Evolutionary conservation across 2,329 filamentous ascomycete species (phyloP).

Genomic region (Phaeophleospora eucalypticola): DNA sequence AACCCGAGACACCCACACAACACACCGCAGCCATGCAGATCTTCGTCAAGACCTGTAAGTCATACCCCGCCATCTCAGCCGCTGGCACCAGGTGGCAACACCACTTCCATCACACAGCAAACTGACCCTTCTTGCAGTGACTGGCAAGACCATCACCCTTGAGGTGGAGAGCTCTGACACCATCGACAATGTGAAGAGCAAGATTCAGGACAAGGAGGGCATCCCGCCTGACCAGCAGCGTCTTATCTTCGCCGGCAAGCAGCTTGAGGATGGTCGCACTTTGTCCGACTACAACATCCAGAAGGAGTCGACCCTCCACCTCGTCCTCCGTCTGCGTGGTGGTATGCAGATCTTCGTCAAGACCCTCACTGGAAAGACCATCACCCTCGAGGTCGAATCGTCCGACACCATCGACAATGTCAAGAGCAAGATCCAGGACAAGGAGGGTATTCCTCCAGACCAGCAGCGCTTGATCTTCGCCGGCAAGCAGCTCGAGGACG

Average conservation of each 20-base stretch:
- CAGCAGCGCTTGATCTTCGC: conserved; percentile 99
- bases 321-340: conserved; percentile 60
- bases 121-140: conserved; percentile 48
- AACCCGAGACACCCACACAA: conserved; percentile 17
- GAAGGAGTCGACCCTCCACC: conserved; percentile 62
- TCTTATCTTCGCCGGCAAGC: conserved; percentile 92
- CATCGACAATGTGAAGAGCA: conserved; percentile 93
- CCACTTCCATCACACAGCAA: conserved; percentile 5
- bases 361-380: conserved; percentile 99
- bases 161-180: conserved; percentile 73
- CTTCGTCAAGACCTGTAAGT: conserved; percentile 93
- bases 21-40: conserved; percentile 69
- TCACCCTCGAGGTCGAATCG: conserved; percentile 99
- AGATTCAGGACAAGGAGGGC: conserved; percentile 97
- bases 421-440: conserved; percentile 99
- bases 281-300: conserved; percentile 93
- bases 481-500: conserved; percentile 98
- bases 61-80: conserved; percentile 30
- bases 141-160: conserved; percentile 64
- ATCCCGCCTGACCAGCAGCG: conserved; percentile 96
- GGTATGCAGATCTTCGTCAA: conserved; percentile 92
- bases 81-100: conserved; percentile 12
- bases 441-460: conserved; percentile 97
- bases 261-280: conserved; percentile 90
- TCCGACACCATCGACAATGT: conserved; percentile 99